phyloP scores from a whole-genome alignment of 768 basidiomycete species.

The Kwoniella bestiolae region DNA sequence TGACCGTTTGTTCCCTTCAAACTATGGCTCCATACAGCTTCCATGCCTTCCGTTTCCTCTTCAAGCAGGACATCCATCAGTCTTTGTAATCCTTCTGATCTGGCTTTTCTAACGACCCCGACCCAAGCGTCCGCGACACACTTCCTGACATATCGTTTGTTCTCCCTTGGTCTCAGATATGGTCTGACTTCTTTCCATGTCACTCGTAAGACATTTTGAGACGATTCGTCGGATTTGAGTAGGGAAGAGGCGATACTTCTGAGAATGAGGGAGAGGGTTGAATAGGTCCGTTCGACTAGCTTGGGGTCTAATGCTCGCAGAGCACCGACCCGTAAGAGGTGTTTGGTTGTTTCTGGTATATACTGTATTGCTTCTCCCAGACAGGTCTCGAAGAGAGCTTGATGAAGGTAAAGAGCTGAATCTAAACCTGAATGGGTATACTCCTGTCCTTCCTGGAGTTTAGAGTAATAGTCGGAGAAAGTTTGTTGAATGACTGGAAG shows the following conservation, averaged over 20 bases:
- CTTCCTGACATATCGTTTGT: constrained; percentile 50
- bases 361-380: constrained; percentile 41
- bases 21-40: constrained; percentile 66
- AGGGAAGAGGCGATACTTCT: constrained; percentile 43
- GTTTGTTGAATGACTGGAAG: constrained; percentile 34
- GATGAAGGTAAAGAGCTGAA: constrained; percentile 52
- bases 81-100: constrained; percentile 65
- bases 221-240: constrained; percentile 32
- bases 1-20: constrained; percentile 61
- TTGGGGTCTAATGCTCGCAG: constrained; percentile 49
- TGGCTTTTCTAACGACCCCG: constrained; percentile 72
- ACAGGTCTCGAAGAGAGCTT: constrained; percentile 52
- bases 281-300: constrained; percentile 54
- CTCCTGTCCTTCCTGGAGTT: constrained; percentile 38
- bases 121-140: constrained; percentile 85
- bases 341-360: constrained; percentile 32
- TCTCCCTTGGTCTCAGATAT: constrained; percentile 43
- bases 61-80: constrained; percentile 64
- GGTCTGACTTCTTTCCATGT: constrained; percentile 46
- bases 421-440: constrained; percentile 49
- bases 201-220: constrained; percentile 16
- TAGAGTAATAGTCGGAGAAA: constrained; percentile 46
- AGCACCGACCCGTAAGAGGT: constrained; percentile 43
- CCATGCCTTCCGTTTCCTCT: constrained; percentile 67
- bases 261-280: constrained; percentile 52